Conservation (phyloP, 140 eudicot genomes). For the Senecio squalidus region DNA sequence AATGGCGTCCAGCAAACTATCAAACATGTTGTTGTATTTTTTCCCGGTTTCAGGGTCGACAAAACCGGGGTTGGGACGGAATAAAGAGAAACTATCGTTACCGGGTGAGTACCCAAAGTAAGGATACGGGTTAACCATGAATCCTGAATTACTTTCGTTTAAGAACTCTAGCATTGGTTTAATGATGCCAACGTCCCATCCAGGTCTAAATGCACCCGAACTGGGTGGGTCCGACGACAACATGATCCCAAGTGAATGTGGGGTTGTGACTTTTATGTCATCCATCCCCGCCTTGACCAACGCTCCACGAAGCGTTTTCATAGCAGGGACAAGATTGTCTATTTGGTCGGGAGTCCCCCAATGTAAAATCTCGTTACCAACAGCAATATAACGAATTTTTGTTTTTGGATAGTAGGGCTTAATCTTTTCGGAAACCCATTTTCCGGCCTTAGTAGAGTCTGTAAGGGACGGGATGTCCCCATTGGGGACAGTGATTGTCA, state of each 20-base stretch:
- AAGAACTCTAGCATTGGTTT: slow-evolving; percentile 46
- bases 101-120: slow-evolving; percentile 40
- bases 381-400: slow-evolving; percentile 39
- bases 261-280: slow-evolving; percentile 47
- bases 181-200: slow-evolving; percentile 38
- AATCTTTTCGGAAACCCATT: slow-evolving; percentile 46
- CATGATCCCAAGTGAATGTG: slow-evolving; percentile 56
- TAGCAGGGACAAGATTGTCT: slow-evolving; percentile 42
- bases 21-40: slow-evolving; percentile 58
- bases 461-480: slow-evolving; percentile 38
- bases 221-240: slow-evolving; percentile 41
- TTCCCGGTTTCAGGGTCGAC: slow-evolving; percentile 33
- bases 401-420: slow-evolving; percentile 44
- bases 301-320: slow-evolving; percentile 38
- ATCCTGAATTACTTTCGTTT: slow-evolving; percentile 35
- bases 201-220: slow-evolving; percentile 44
- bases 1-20: slow-evolving; percentile 48
- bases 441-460: slow-evolving; percentile 28
- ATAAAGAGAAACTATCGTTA: slow-evolving; percentile 34
- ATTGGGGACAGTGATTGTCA: slow-evolving; percentile 52
- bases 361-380: slow-evolving; percentile 58
- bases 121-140: slow-evolving; percentile 70
- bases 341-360: slow-evolving; percentile 30
- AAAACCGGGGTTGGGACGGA: slow-evolving; percentile 36
- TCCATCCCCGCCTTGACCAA: slow-evolving; percentile 24